phyloP scores from a whole-genome alignment of 2,329 filamentous ascomycete genomes.

The Leptographium procerum region DNA sequence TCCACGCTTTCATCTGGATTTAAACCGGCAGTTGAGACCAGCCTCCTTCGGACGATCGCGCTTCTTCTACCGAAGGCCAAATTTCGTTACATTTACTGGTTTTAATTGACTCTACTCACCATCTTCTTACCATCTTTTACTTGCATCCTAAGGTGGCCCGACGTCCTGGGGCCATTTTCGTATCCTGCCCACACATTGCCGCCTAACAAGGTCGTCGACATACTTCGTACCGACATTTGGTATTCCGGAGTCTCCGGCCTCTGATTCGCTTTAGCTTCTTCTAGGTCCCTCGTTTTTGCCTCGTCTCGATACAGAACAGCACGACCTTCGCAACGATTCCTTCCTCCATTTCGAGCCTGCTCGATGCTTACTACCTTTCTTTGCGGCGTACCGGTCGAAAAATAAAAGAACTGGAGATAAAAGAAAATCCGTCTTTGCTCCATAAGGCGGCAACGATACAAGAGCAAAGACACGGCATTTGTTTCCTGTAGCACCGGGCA shows the following conservation, averaged over 20 bases:
- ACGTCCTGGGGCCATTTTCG: background rate
- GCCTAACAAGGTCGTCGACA: background rate
- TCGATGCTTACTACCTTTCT: background rate
- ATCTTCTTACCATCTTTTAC: background rate
- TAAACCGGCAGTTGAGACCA: background rate
- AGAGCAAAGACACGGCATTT: background rate
- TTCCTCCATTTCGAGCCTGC: background rate
- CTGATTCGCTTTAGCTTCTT: background rate
- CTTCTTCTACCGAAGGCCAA: background rate
- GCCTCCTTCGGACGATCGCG: background rate
- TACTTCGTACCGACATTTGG: background rate
- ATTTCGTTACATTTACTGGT: background rate
- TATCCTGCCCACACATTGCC: background rate
- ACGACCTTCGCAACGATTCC: background rate
- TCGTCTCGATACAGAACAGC: background rate
- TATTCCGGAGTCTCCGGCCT: background rate
- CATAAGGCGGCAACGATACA: background rate
- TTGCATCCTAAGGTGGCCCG: no score
- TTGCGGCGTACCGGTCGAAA: background rate
- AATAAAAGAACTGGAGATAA: background rate
- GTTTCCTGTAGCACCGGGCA: background rate
- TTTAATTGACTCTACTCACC: background rate
- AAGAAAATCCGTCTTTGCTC: background rate
- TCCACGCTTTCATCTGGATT: background rate
- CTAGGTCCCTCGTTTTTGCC: background rate